Evolutionary conservation across 108 stramenopile genomes (phyloP).

Genomic region (Chaetoceros muelleri): DNA sequence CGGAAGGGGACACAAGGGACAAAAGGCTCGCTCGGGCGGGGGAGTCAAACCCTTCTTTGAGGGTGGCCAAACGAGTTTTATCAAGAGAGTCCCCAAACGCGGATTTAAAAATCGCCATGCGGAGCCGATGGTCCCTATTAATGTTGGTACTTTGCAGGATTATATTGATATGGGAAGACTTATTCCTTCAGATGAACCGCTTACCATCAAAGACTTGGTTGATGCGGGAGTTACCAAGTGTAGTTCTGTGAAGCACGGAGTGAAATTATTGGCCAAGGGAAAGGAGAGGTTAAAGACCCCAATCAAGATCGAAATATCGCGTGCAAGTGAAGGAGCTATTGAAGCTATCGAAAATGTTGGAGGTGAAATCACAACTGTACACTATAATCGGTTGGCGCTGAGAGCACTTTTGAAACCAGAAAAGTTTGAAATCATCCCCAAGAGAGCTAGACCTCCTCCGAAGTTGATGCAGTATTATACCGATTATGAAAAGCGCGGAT

Average conservation of each 20-base stretch:
- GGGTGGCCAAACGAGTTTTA: conserved; percentile 97
- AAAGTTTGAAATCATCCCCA: conserved; percentile 75
- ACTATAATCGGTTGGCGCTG: conserved; percentile 90
- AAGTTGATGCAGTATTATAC: conserved; percentile 91
- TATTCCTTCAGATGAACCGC: conserved; percentile 23
- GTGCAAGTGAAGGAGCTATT: conserved; percentile 83
- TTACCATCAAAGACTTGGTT: conserved; percentile 89
- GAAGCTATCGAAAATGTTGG: conserved; percentile 85
- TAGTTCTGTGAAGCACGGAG: conserved; percentile 70
- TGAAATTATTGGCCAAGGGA: conserved; percentile 75
- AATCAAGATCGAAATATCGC: conserved; percentile 82
- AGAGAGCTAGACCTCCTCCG: conserved; percentile 89
- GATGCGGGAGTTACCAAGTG: conserved; percentile 72
- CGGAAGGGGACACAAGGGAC: conserved; percentile 95
- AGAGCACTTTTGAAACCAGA: conserved; percentile 89
- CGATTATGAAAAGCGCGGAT: conserved; percentile 87
- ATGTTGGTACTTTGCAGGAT: conserved; percentile 77
- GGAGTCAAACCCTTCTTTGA: conserved; percentile 85
- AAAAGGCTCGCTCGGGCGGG: conserved; percentile 80
- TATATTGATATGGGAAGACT: conserved; percentile 94
- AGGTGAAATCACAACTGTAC: conserved; percentile 91
- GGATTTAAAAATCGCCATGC: conserved; percentile 92
- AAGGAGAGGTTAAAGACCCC: conserved; percentile 46
- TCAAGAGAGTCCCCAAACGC: conserved; percentile 90
- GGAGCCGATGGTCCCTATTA: conserved; percentile 59